Evolutionary conservation across 2,329 filamentous ascomycete species (phyloP).

Genomic region (Fusarium concolor): DNA sequence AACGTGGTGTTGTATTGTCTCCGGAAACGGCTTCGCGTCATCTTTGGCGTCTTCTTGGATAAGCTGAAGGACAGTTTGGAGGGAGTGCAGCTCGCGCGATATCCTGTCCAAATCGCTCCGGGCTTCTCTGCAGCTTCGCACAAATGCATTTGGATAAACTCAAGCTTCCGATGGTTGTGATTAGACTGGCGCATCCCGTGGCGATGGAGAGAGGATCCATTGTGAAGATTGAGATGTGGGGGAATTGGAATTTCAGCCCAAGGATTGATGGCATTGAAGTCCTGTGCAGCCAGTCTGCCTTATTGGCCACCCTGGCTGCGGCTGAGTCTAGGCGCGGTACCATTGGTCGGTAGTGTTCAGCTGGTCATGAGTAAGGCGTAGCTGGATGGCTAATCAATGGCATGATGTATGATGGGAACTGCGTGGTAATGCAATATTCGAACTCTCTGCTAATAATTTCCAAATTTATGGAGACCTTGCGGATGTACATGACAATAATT

Average conservation of each 20-base stretch:
- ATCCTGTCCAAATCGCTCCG: conserved; percentile 26
- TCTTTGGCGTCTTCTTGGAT: conserved; percentile 26
- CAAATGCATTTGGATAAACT: conserved; percentile 8
- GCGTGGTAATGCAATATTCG: no score
- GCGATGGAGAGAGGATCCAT: conserved; percentile 31
- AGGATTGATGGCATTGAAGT: not conserved
- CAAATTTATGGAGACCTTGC: no score
- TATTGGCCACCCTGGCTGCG: not conserved
- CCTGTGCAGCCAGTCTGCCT: not conserved
- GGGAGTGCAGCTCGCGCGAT: conserved; percentile 27
- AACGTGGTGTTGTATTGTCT: conserved; percentile 6
- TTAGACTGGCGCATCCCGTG: conserved; percentile 23
- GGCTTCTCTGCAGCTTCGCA: conserved; percentile 27
- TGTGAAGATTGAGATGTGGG: not conserved
- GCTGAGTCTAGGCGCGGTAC: not conserved
- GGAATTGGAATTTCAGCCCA: not conserved
- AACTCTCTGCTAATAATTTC: no score
- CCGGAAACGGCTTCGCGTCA: not conserved
- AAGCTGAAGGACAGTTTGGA: conserved; percentile 23
- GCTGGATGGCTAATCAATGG: not conserved
- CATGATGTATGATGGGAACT: no score
- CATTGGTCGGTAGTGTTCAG: not conserved
- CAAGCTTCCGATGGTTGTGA: conserved; percentile 3
- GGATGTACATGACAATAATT: no score
- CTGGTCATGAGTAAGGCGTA: not conserved